These are phyloP conservation scores for Lunasporangiospora selenospora DNA, from an alignment of 192 early-diverging fungal species.

Conservation along the genomic window DNA sequence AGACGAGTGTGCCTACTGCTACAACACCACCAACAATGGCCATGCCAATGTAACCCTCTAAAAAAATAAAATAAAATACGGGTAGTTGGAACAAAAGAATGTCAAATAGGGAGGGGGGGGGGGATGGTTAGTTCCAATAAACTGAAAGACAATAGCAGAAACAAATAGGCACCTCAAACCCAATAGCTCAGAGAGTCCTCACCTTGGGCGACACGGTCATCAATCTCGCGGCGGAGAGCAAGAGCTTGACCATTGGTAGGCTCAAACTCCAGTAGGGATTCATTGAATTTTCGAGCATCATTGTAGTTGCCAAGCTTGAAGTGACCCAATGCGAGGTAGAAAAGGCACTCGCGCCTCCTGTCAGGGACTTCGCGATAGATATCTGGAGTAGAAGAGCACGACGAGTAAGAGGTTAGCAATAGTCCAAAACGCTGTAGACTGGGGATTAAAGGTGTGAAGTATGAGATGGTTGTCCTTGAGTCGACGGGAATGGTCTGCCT, in stretches of 20 bases:
- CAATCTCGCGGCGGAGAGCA: constrained; percentile 76
- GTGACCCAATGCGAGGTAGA: constrained; percentile 91
- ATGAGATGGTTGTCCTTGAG: background rate
- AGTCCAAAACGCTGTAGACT: background rate
- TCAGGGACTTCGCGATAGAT: constrained; percentile 85
- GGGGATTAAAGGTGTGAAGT: too few species aligned
- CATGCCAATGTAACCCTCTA: constrained; percentile 90
- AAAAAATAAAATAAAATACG: background rate
- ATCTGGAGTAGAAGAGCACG: too few species aligned
- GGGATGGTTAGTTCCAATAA: too few species aligned
- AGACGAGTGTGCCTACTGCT: constrained; percentile 69
- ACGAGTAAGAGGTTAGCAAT: constrained; percentile 4
- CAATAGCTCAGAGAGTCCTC: too few species aligned
- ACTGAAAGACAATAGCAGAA: too few species aligned
- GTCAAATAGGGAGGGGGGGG: background rate
- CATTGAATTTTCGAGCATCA: constrained; percentile 81
- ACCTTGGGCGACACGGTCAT: constrained; percentile 80
- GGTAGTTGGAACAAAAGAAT: too few species aligned
- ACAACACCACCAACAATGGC: constrained; percentile 84
- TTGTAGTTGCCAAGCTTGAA: constrained; percentile 91
- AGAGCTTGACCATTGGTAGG: constrained; percentile 84
- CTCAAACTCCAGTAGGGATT: constrained; percentile 83
- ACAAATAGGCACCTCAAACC: too few species aligned
- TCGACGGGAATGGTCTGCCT: background rate
- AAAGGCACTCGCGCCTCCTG: constrained; percentile 92